Base-by-base conservation (phyloP, 1,284 basidiomycete species). In the Schizophyllum commune region DNA sequence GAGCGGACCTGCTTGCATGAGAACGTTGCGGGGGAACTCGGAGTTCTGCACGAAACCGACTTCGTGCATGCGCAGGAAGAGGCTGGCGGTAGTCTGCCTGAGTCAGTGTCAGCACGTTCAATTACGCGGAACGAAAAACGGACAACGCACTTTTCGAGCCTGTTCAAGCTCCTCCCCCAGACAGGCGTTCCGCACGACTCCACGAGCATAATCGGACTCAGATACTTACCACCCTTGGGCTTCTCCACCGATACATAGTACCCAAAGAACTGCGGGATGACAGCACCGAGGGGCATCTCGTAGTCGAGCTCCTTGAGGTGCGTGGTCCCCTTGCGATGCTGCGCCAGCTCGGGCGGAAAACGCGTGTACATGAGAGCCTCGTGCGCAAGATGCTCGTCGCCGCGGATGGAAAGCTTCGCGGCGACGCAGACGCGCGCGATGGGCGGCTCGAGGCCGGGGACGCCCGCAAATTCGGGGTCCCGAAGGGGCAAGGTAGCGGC, bases 181-280 rank as follows among this genome's bases (percentile, higher is more conserved):
- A 82, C 69, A 9, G 72, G 72, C 6, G 60, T 62, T 1, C 81
- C 81, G 64, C 82, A 83, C 58, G 80, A 70, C 67, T 84, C 82
- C 19, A 83, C 63, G 20, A 84, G 73, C 59, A 84, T 65, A 54
- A 83, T 75, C 0, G 81, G 77, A 62, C 77, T 80, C 55, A 75
- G 66, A 61, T 73, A 69, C 9, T 52, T 27, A n/a, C 20, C 32
- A 55, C 61, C 21, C 19, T 58, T 59, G 5, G 56, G 51, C 32
- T 63, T 61, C 0, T 61, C n/a, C 5, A 69, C 69, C 1, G 77
- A 75, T 7, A 72, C 65, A 66, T 83, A 84, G 68, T 79, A 81
- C 1, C 83, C 82, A 65, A 79, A 84, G 67, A 77, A 83, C 68
- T 82, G 81, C 6, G 83, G 82, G 4, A 81, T 77, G 54, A 83